phyloP scores from a whole-genome alignment of 2,329 filamentous ascomycete genomes.

The Lachnellula cervina region DNA sequence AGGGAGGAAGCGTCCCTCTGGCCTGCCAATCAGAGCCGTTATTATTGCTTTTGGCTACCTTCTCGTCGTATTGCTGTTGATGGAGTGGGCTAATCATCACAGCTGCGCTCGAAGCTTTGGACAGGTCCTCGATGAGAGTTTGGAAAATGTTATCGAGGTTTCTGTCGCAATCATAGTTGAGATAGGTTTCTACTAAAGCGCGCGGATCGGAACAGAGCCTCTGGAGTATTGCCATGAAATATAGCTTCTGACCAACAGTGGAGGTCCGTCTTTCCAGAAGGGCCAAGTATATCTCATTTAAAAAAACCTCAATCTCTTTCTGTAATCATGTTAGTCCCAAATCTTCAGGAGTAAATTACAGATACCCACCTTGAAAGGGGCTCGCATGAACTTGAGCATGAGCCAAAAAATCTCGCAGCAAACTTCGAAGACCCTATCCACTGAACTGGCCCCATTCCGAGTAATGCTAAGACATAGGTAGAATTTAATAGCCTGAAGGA shows the following conservation, averaged over 20 bases:
- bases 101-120: conserved; percentile 76
- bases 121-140: conserved; percentile 87
- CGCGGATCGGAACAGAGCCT: conserved; percentile 80
- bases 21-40: conserved; percentile 74
- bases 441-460: conserved; percentile 89
- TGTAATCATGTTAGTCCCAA: conserved; percentile 34
- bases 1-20: conserved; percentile 78
- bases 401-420: conserved; percentile 98
- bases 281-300: conserved; percentile 94
- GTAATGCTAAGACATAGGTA: conserved; percentile 94
- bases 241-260: conserved; percentile 84
- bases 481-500: conserved; percentile 92
- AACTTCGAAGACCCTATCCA: conserved; percentile 88
- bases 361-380: conserved; percentile 75
- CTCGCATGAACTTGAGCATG: conserved; percentile 89
- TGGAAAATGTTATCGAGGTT: conserved; percentile 98
- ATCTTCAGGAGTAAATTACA: neutral
- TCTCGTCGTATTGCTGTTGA: conserved; percentile 83
- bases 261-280: conserved; percentile 85
- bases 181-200: conserved; percentile 87
- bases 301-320: conserved; percentile 96
- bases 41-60: conserved; percentile 50
- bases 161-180: conserved; percentile 97
- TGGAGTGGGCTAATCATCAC: conserved; percentile 70
- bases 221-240: conserved; percentile 81